Evolutionary conservation across 75 land plant species (phyloP).

Genomic region (Chamaecyparis obtusa): DNA sequence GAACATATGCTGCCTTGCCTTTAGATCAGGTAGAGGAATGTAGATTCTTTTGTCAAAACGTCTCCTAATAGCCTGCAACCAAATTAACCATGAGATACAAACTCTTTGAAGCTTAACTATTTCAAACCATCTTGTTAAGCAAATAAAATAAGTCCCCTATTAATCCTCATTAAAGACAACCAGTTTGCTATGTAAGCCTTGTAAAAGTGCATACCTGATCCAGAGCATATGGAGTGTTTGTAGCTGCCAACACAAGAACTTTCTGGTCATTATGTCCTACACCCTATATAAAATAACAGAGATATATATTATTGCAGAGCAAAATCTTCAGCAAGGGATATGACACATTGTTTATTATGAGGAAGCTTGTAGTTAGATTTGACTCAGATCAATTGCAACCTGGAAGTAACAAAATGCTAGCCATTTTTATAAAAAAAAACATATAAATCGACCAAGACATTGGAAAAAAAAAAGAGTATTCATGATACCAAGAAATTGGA

Average conservation of each 20-base stretch:
- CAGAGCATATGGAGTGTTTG: conserved; percentile 97
- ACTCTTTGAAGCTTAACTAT: background rate
- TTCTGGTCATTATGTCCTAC: conserved; percentile 94
- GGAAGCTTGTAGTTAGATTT: background rate
- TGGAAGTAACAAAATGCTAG: background rate
- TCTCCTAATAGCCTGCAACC: conserved; percentile 78
- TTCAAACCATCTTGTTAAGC: background rate
- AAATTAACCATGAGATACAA: background rate
- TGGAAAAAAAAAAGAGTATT: background rate
- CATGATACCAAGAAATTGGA: background rate
- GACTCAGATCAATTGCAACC: background rate
- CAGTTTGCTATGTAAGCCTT: background rate
- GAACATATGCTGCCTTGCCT: conserved; percentile 99
- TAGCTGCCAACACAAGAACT: conserved; percentile 97
- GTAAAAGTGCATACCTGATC: conserved; percentile 70
- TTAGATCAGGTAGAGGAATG: conserved; percentile 95
- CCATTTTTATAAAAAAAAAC: background rate
- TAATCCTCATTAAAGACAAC: background rate
- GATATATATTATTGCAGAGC: background rate
- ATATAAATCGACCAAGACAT: background rate
- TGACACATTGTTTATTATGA: background rate
- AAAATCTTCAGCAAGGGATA: background rate
- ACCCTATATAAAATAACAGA: conserved; percentile 48
- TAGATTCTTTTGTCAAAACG: conserved; percentile 98
- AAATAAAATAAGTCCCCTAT: background rate